Percentiles rank a stretch among this genome's conserved stretches.
phyloP scores from a whole-genome alignment of 2,329 filamentous ascomycete species.

The Phyllosticta citrichinensis region DNA sequence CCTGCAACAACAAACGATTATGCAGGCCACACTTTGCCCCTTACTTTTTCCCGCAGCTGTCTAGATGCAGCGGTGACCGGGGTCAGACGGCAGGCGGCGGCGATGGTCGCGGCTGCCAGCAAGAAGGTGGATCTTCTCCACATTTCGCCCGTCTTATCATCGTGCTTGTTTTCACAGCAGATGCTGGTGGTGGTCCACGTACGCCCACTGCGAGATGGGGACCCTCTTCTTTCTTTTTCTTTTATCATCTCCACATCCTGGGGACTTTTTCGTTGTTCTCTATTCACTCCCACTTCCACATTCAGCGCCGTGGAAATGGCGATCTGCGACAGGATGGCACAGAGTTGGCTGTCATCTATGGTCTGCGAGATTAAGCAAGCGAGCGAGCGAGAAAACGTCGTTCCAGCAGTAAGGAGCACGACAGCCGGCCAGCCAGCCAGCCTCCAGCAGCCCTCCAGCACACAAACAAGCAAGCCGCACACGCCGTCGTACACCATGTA shows the following conservation, averaged over 20 bases:
- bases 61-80: not conserved
- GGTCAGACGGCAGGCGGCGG: not conserved
- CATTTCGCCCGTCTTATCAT: not conserved
- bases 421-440: not conserved
- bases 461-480: no score
- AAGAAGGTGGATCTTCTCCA: not conserved
- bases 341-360: not conserved
- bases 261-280: no score
- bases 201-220: no score
- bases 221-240: no score
- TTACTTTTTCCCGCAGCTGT: not conserved
- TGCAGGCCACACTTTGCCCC: not conserved
- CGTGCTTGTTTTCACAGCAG: not conserved
- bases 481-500: no score
- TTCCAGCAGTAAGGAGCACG: not conserved
- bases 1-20: not conserved
- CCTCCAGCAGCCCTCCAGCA: no score
- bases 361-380: not conserved
- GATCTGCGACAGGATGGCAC: not conserved
- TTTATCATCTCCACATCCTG: no score
- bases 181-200: not conserved
- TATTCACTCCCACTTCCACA: not conserved
- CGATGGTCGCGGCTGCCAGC: not conserved
- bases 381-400: not conserved
- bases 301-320: not conserved